These are phyloP conservation scores for Coniochaeta hoffmannii DNA, from an alignment of 2,329 filamentous ascomycete species.

Conservation along the genomic window DNA sequence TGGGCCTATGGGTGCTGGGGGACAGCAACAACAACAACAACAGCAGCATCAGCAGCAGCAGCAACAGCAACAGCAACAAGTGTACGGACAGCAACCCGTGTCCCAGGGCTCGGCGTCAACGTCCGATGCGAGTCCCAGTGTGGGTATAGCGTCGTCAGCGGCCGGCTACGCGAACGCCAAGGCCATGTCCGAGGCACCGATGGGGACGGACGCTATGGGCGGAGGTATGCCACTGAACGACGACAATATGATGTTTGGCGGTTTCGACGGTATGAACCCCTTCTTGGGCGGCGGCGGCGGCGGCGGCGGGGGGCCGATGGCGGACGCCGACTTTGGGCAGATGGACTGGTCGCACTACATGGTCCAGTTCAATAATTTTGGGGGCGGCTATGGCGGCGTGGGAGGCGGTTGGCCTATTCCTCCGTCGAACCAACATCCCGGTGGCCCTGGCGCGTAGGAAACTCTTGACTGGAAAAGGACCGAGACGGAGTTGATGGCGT, in stretches of 20 bases:
- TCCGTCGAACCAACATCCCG: neutral
- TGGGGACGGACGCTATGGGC: neutral
- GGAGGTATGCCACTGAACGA: slow-evolving; percentile 3
- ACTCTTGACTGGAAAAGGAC: neutral
- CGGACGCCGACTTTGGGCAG: slow-evolving; percentile 18
- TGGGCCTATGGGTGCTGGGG: neutral
- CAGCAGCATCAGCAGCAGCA: too few relatives aligned
- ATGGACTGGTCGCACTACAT: slow-evolving; percentile 38
- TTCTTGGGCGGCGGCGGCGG: slow-evolving; percentile 24
- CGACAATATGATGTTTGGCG: slow-evolving; percentile 5
- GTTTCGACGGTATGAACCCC: slow-evolving; percentile 15
- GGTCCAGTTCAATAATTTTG: slow-evolving; percentile 25
- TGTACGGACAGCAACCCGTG: neutral
- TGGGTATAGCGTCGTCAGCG: neutral
- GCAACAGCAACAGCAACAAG: too few relatives aligned
- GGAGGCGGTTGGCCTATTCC: neutral
- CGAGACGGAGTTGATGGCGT: neutral
- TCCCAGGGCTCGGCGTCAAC: neutral
- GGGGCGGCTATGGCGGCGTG: neutral
- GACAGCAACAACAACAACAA: too few relatives aligned
- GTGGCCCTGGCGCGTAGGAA: neutral
- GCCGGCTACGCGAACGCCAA: neutral
- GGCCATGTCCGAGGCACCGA: neutral
- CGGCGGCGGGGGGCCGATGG: slow-evolving; percentile 16
- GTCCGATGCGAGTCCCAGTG: neutral